Evolutionary conservation across 441 rosid genomes (phyloP).

Genomic region (Erysimum pusillum): DNA sequence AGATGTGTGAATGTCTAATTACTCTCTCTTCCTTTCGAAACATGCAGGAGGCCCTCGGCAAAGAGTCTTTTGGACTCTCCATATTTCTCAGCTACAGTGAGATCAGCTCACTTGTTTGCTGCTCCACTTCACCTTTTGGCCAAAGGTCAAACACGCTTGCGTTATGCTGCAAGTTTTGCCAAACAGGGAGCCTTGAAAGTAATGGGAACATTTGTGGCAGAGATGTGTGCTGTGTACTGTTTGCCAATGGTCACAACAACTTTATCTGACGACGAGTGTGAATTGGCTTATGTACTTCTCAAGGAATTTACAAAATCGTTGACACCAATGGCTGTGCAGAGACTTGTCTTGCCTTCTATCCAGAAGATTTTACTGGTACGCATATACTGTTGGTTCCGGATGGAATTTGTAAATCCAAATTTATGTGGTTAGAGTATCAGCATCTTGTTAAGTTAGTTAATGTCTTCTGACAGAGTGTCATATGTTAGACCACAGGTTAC

Average conservation of each 20-base stretch:
- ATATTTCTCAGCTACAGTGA: constrained; percentile 80
- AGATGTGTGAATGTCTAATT: constrained; percentile 29
- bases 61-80: constrained; percentile 86
- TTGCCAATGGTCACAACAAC: constrained; percentile 72
- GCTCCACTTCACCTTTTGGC: constrained; percentile 89
- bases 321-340: constrained; percentile 74
- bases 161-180: constrained; percentile 85
- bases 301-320: constrained; percentile 80
- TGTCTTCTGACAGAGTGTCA: no score
- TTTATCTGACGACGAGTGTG: constrained; percentile 77
- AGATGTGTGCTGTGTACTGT: constrained; percentile 82
- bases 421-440: constrained; percentile 16
- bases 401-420: constrained; percentile 13
- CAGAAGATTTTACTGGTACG: constrained; percentile 92
- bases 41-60: constrained; percentile 87
- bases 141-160: constrained; percentile 72
- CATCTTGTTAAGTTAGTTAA: constrained; percentile 35
- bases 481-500: no score
- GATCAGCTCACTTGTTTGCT: constrained; percentile 82
- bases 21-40: constrained; percentile 46
- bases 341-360: constrained; percentile 75
- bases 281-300: constrained; percentile 81
- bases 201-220: constrained; percentile 90
- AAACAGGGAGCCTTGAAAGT: constrained; percentile 86
- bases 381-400: constrained; percentile 37